Evolutionary conservation across 208 protist genomes (phyloP).

Genomic region (Wallacemonas collosoma): DNA sequence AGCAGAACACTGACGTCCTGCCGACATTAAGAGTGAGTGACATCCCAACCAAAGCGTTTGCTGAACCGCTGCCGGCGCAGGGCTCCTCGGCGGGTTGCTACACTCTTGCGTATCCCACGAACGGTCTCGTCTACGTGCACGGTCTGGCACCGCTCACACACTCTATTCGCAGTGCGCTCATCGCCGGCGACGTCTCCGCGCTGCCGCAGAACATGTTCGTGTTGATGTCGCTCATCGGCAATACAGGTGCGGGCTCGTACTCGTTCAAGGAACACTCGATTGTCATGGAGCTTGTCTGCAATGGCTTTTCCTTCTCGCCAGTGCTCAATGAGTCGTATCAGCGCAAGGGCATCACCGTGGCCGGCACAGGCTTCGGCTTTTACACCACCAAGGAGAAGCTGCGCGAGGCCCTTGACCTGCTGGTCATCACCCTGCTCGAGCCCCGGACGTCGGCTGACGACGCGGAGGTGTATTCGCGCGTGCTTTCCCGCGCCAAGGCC

Average conservation of each 20-base stretch:
- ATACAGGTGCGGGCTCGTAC: slow-evolving; percentile 60
- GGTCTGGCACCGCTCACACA: slow-evolving; percentile 71
- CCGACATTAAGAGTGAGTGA: slow-evolving; percentile 80
- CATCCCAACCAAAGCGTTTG: slow-evolving; percentile 74
- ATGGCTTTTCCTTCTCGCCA: slow-evolving; percentile 76
- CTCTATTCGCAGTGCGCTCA: slow-evolving; percentile 34
- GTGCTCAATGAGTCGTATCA: slow-evolving; percentile 77
- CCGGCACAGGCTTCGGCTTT: slow-evolving; percentile 77
- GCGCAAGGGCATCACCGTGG: slow-evolving; percentile 50
- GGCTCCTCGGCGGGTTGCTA: slow-evolving; percentile 28
- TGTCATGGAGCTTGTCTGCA: slow-evolving; percentile 79
- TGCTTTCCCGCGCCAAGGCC: slow-evolving; percentile 72
- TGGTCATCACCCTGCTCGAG: slow-evolving; percentile 66
- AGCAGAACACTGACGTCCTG: slow-evolving; percentile 73
- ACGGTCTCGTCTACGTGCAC: slow-evolving; percentile 92
- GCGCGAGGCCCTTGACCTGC: slow-evolving; percentile 70
- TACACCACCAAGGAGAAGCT: slow-evolving; percentile 89
- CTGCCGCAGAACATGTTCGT: slow-evolving; percentile 52
- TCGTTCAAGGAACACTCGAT: slow-evolving; percentile 85
- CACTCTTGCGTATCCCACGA: slow-evolving; percentile 77
- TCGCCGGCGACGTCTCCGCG: slow-evolving; percentile 23
- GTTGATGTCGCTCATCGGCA: slow-evolving; percentile 54
- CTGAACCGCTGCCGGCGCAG: slow-evolving; percentile 65
- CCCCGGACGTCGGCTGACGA: slow-evolving; percentile 58
- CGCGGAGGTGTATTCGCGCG: slow-evolving; percentile 69